Evolutionary conservation across 2,329 filamentous ascomycete species (phyloP).

Genomic region (Phymatotrichopsis omnivora): DNA sequence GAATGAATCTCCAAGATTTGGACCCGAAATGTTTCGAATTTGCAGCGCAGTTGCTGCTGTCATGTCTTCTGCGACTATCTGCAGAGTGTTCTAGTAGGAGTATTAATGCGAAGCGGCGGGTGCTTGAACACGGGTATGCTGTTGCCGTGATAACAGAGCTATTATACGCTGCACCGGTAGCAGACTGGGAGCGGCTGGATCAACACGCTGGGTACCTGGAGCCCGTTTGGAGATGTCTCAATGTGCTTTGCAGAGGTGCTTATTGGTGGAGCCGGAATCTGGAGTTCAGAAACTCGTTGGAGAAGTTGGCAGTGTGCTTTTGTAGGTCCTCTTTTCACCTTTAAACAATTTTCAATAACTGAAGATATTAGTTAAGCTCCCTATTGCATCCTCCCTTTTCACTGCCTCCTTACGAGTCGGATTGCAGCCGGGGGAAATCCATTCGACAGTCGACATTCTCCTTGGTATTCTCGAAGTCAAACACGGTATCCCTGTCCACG

Average conservation of each 20-base stretch:
- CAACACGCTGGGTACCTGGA: slow-evolving; percentile 6
- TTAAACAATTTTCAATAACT: neutral
- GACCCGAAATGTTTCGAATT: slow-evolving; percentile 14
- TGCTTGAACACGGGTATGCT: slow-evolving; percentile 8
- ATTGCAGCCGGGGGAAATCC: slow-evolving; percentile 16
- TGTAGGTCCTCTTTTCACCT: slow-evolving; percentile 18
- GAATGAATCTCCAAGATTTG: slow-evolving; percentile 13
- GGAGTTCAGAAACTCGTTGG: slow-evolving; percentile 5
- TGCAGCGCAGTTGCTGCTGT: slow-evolving; percentile 17
- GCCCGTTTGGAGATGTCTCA: slow-evolving; percentile 15
- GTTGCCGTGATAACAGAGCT: slow-evolving; percentile 17
- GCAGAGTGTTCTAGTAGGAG: too few species aligned
- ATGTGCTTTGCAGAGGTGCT: slow-evolving; percentile 14
- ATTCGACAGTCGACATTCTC: slow-evolving; percentile 13
- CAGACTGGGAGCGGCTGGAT: slow-evolving; percentile 10
- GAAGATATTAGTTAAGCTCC: slow-evolving; percentile 8
- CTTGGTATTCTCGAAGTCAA: slow-evolving; percentile 14
- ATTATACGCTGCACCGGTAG: slow-evolving; percentile 11
- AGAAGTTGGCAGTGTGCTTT: slow-evolving; percentile 17
- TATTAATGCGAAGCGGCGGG: neutral
- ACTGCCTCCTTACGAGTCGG: slow-evolving; percentile 14
- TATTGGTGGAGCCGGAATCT: slow-evolving; percentile 15
- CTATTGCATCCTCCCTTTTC: slow-evolving; percentile 12
- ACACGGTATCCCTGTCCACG: slow-evolving; percentile 8
- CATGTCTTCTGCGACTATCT: slow-evolving; percentile 12